Evolutionary conservation across 2,329 filamentous ascomycete genomes (phyloP), one percentile per base, ranked within the genome.

Genomic region (Thielaviopsis euricoi): DNA sequence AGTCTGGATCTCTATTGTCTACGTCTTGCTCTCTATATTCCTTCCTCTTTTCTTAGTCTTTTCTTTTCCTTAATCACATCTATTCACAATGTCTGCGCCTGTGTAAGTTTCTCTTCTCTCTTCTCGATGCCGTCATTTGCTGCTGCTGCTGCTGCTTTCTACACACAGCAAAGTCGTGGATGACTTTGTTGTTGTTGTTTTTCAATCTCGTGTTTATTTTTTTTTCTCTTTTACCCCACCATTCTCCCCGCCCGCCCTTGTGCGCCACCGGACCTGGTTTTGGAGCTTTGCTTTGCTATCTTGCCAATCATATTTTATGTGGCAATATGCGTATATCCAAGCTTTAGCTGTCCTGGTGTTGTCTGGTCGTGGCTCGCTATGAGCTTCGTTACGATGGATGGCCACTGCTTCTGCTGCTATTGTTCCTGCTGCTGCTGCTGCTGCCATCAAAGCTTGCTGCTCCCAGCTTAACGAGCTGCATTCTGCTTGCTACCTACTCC

Each of bases 21-120:
- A 40, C 29, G 33, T 43, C 52, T 54, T 54, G 22, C 26, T 15
- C 26, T 25, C 26, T 53, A 37, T 37, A 21, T n/a, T 43, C n/a
- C n/a, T 23, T 54, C 19, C 37, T 54, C 29, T 40, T 21, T 54
- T 43, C 26, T 43, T 43, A 21, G 48, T 58, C 13, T 25, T 57
- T 25, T 52, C 55, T 55, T 25, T 51, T 48, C 37, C 48, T 26
- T 21, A 56, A 43, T 22, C 57, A n/a, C 26, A 55, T 52, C 40
- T 56, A 63, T 62, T 69, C 72, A 78, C 72, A 72, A 82, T 82
- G 79, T 82, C 79, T 77, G 78, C 78, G 71, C 72, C 81, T 73
- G 80, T 82, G 81, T 85, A 80, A 83, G 81, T 83, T 62, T 59
- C 60, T 58, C 55, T 33, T 17, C 57, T 50, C 22, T 49, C 22